Evolutionary conservation across 2,329 filamentous ascomycete genomes (phyloP), one percentile per base, ranked within the genome.

Genomic region (Alternaria incomplexa): DNA sequence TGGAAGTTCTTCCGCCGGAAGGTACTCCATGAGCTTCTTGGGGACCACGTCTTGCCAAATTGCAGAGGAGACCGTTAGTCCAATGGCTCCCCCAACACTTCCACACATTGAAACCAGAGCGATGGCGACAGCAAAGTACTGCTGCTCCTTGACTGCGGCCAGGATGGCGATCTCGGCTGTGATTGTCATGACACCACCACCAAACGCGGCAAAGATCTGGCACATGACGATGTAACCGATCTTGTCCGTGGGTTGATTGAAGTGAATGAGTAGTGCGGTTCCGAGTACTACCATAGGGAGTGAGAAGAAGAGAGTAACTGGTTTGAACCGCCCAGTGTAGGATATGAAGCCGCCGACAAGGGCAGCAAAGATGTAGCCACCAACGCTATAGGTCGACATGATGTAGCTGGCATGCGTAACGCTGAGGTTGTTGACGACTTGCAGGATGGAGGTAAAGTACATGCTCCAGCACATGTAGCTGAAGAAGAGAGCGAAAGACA

Each of bases 31-130:
- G 13, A 90, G 80, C 9, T 83, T 83, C 15, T 81, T 75, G 6
- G 83, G 84, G 64, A 91, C 85, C 1, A 85, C 83, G 60, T 84
- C 82, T 0, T 85, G 87, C 88, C 89, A 91, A 62, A 91, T 86
- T 5, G 88, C 88, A 0, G 84, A 84, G 1, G 89, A 85, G 46
- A 91, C 83, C 4, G 88, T 84, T 32, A 57, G 65, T n/a, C 78
- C 78, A 47, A 80, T 75, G 12, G 73, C 76, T 28, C 71, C 71
- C 23, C 79, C 90, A 63, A 91, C 84, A 64, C 84, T 85, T 66
- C 85, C 82, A 47, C 88, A 86, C 36, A 91, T 84, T 62, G 91
- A 81, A 8, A 72, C 73, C 13, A 76, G 62, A 6, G 68, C 53
- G 17, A 70, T 71, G 9, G 73, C 69, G 45, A 75, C 57, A 45